Evolutionary conservation across 441 rosid species (phyloP).

Genomic region (Syzygium syzygioides): DNA sequence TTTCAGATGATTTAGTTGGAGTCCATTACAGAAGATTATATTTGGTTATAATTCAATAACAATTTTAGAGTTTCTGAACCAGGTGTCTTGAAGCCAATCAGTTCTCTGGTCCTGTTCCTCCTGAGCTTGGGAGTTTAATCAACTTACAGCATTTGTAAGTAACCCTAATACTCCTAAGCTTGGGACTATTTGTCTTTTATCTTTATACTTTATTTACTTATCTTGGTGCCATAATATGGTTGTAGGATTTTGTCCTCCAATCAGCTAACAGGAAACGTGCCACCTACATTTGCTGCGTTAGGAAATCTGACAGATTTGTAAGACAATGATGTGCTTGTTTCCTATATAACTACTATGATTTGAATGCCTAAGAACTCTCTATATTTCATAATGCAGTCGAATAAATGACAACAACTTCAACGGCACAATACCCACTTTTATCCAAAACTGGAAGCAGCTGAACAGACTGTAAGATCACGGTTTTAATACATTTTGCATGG

Average conservation of each 20-base stretch:
- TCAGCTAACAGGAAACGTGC: conserved; percentile 31
- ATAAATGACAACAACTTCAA: conserved; percentile 35
- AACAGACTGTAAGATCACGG: conserved; percentile 19
- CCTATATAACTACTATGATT: not conserved
- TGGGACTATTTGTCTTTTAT: not conserved
- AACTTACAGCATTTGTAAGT: conserved; percentile 44
- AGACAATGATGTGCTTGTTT: conserved; percentile 3
- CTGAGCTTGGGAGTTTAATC: conserved; percentile 45
- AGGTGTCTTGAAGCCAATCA: conserved; percentile 56
- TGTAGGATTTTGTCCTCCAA: conserved; percentile 40
- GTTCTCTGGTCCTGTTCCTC: conserved; percentile 54
- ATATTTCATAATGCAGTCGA: conserved; percentile 10
- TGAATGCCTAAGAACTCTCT: not conserved
- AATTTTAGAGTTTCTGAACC: conserved; percentile 6
- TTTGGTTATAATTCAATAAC: not conserved
- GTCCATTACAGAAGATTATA: not conserved
- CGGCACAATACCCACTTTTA: conserved; percentile 27
- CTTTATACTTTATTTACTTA: not conserved
- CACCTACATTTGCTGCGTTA: conserved; percentile 24
- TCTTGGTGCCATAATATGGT: not conserved
- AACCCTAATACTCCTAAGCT: not conserved
- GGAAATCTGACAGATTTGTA: conserved; percentile 35
- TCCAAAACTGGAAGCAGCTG: conserved; percentile 46
- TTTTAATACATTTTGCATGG: not conserved
- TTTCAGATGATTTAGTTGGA: not conserved